phyloP scores from a whole-genome alignment of 1,139 yeast species.

The Saccharomycopsis hybrid region DNA sequence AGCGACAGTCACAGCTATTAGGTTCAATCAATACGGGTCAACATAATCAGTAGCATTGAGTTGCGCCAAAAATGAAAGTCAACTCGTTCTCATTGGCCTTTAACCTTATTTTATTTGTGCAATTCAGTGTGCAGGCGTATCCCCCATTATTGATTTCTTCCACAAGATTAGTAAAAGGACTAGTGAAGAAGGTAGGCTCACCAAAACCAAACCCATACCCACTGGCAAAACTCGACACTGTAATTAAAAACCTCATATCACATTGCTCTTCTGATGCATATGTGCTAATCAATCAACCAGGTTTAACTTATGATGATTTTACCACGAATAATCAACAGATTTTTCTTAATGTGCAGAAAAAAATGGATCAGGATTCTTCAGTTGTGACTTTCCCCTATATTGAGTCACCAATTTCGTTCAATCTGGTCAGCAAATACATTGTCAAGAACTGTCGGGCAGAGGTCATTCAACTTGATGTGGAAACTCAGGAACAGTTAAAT shows the following conservation, averaged over 20 bases:
- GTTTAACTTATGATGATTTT: conserved; percentile 54
- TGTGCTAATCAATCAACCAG: conserved; percentile 64
- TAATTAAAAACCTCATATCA: conserved; percentile 45
- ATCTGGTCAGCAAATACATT: conserved; percentile 35
- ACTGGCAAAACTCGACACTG: conserved; percentile 36
- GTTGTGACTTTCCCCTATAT: conserved; percentile 56
- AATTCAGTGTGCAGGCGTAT: conserved; percentile 10
- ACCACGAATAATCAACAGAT: conserved; percentile 32
- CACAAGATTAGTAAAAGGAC: conserved; percentile 29
- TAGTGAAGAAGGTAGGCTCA: conserved; percentile 30
- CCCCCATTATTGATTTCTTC: conserved; percentile 20
- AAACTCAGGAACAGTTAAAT: conserved; percentile 37
- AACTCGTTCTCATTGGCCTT: too few species aligned
- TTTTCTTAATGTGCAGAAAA: conserved; percentile 51
- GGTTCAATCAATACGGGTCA: too few species aligned
- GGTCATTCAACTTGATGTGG: conserved; percentile 31
- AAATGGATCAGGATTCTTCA: conserved; percentile 56
- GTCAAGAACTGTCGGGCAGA: conserved; percentile 27
- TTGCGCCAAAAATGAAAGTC: too few species aligned
- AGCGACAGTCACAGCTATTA: too few species aligned
- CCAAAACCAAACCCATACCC: conserved; percentile 32
- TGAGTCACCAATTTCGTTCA: conserved; percentile 39
- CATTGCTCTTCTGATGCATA: conserved; percentile 68
- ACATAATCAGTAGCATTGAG: too few species aligned
- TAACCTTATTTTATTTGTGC: too few species aligned